Evolutionary conservation across 768 basidiomycete species (phyloP).

Genomic region (Amanita jacksonii): DNA sequence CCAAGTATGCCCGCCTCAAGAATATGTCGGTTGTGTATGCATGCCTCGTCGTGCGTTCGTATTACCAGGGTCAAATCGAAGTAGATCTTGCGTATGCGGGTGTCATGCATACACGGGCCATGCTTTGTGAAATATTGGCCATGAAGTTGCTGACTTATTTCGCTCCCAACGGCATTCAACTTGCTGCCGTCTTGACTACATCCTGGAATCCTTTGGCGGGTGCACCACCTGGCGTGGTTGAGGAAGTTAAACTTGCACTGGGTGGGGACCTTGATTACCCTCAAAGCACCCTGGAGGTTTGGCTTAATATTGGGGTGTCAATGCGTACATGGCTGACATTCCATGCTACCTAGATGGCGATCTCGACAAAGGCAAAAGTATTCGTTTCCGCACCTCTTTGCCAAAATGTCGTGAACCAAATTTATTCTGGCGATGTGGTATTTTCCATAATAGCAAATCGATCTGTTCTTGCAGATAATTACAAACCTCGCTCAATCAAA

Average conservation of each 20-base stretch:
- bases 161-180: constrained; percentile 63
- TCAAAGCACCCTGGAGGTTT: constrained; percentile 80
- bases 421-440: constrained; percentile 73
- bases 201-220: constrained; percentile 83
- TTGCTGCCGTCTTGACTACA: constrained; percentile 70
- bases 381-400: constrained; percentile 79
- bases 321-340: neutral
- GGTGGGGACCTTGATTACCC: constrained; percentile 56
- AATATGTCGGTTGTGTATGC: constrained; percentile 72
- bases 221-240: constrained; percentile 54
- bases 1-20: constrained; percentile 67
- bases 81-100: constrained; percentile 70
- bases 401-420: constrained; percentile 81
- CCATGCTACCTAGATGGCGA: constrained; percentile 59
- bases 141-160: constrained; percentile 77
- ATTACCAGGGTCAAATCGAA: constrained; percentile 64
- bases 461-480: constrained; percentile 84
- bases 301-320: constrained; percentile 16
- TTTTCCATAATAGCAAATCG: constrained; percentile 53
- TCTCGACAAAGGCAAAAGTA: constrained; percentile 73
- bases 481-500: constrained; percentile 69
- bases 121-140: constrained; percentile 81
- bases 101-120: constrained; percentile 58
- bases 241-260: constrained; percentile 50
- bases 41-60: constrained; percentile 67